Conservation (phyloP, 345 rosid genomes). For the Firmiana major region DNA sequence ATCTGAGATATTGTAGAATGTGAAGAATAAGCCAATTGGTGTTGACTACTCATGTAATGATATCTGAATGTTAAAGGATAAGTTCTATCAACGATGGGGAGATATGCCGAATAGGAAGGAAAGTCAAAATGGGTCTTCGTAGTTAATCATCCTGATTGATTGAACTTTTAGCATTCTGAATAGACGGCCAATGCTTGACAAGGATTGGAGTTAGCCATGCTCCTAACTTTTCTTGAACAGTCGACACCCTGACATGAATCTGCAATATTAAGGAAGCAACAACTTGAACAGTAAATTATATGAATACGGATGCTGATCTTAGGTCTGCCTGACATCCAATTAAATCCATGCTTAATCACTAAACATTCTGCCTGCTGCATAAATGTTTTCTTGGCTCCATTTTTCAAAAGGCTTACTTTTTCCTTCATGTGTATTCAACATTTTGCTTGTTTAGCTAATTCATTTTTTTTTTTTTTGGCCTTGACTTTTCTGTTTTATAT, state of each 20-base stretch:
- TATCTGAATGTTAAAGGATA: neutral
- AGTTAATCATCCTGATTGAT: neutral
- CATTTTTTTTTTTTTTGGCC: neutral
- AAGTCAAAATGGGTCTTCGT: neutral
- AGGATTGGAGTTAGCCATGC: neutral
- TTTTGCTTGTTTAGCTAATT: neutral
- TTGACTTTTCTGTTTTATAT: constrained; percentile 8
- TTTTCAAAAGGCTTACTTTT: neutral
- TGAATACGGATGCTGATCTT: neutral
- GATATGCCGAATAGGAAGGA: neutral
- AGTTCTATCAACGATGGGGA: neutral
- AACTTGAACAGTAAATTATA: neutral
- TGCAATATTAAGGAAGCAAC: neutral
- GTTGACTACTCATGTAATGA: neutral
- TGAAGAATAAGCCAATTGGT: neutral
- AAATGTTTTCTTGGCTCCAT: neutral
- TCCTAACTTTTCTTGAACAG: neutral
- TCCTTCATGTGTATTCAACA: neutral
- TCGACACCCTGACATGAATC: neutral
- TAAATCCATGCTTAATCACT: neutral
- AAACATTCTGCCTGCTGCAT: neutral
- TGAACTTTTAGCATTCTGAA: neutral
- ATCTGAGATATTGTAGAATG: neutral
- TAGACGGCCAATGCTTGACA: neutral
- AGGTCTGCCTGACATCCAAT: neutral